Conservation (phyloP, 768 basidiomycete genomes). For the Coprinopsis marcescibilis region DNA sequence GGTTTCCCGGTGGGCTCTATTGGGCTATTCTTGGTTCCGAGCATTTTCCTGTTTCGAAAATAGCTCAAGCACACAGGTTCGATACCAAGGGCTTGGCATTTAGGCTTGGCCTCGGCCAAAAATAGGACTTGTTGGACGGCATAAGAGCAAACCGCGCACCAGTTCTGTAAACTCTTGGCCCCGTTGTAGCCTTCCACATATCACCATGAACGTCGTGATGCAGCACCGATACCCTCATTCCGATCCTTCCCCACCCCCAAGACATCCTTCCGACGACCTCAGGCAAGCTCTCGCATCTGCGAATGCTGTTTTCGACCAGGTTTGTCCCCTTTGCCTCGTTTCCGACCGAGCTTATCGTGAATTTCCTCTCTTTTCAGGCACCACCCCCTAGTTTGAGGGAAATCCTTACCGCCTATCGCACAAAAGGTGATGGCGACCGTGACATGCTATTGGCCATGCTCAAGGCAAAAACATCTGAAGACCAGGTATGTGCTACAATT, state of each 20-base stretch:
- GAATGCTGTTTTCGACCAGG: conserved; percentile 38
- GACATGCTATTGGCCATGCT: conserved; percentile 89
- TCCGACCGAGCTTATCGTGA: conserved; percentile 10
- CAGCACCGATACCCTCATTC: conserved; percentile 26
- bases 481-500: conserved; percentile 56
- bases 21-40: too few relatives aligned
- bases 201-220: conserved; percentile 30
- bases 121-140: conserved; percentile 38
- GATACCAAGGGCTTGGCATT: conserved; percentile 46
- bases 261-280: conserved; percentile 25
- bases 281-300: conserved; percentile 34
- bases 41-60: too few relatives aligned
- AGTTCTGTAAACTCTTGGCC: conserved; percentile 34
- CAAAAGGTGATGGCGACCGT: conserved; percentile 86
- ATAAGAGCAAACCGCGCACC: conserved; percentile 39
- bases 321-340: conserved; percentile 17
- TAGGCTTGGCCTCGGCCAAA: conserved; percentile 38
- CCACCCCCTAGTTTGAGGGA: conserved; percentile 81
- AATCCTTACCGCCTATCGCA: conserved; percentile 79
- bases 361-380: conserved; percentile 34
- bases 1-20: too few relatives aligned
- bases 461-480: conserved; percentile 89
- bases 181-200: conserved; percentile 25
- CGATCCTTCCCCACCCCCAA: conserved; percentile 21
- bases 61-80: too few relatives aligned